Evolutionary conservation across 1,139 yeast species (phyloP).

Genomic region (Yamadazyma conglobata): DNA sequence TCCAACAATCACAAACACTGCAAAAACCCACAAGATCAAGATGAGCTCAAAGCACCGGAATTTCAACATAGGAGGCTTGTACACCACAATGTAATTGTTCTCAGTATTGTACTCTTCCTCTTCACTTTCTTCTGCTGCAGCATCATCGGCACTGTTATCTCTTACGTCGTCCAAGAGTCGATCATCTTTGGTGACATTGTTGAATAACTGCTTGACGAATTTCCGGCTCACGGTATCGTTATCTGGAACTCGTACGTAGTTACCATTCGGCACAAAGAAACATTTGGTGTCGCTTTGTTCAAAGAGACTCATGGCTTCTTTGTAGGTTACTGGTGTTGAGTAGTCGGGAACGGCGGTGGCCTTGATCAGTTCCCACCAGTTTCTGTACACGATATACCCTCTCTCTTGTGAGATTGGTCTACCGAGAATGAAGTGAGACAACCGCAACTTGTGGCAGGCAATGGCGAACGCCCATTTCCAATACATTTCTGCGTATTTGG

Average conservation of each 20-base stretch:
- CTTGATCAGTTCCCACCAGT: constrained; percentile 38
- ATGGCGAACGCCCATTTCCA: constrained; percentile 65
- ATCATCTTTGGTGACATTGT: constrained; percentile 81
- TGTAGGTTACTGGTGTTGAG: constrained; percentile 50
- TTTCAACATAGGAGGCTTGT: constrained; percentile 79
- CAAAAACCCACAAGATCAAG: constrained; percentile 65
- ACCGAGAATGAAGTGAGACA: constrained; percentile 77
- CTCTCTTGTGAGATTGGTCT: constrained; percentile 70
- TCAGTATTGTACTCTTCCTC: constrained; percentile 51
- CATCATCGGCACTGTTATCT: constrained; percentile 20
- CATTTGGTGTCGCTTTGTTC: constrained; percentile 39
- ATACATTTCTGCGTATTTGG: constrained; percentile 40
- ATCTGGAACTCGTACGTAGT: constrained; percentile 81
- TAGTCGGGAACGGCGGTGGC: constrained; percentile 50
- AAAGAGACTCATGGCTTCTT: constrained; percentile 46
- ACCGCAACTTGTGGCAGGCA: constrained; percentile 55
- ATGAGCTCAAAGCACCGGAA: constrained; percentile 56
- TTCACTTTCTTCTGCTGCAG: constrained; percentile 36
- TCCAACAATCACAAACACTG: constrained; percentile 47
- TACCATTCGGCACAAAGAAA: constrained; percentile 73
- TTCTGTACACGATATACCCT: constrained; percentile 64
- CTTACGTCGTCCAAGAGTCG: constrained; percentile 34
- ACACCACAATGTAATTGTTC: constrained; percentile 70
- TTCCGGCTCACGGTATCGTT: constrained; percentile 70
- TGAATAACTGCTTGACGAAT: constrained; percentile 63